A percentile compares a stretch with the other conserved stretches of the same genome.
Evolutionary conservation across 805 yeast genomes (phyloP).

Genomic region (Metschnikowia orientalis): DNA sequence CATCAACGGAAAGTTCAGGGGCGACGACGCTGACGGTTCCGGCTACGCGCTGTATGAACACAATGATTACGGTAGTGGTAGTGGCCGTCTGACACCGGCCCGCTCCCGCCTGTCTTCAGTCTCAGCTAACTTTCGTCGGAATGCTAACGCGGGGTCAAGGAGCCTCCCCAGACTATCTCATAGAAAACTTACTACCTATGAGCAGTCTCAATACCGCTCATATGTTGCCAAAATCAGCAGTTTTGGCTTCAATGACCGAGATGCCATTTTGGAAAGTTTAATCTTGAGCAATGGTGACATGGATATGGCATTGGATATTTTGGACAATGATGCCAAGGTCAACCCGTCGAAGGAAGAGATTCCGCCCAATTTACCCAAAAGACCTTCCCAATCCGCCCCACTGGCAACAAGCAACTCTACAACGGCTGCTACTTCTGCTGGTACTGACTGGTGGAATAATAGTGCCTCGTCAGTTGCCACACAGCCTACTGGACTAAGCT

Average conservation of each 20-base stretch:
- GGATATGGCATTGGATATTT: constrained; percentile 53
- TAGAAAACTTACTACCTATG: constrained; percentile 51
- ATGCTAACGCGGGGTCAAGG: constrained; percentile 10
- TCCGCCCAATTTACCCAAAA: constrained; percentile 47
- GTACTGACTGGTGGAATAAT: constrained; percentile 35
- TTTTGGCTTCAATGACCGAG: constrained; percentile 56
- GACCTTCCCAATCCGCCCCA: constrained; percentile 23
- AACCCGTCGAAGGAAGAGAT: constrained; percentile 36
- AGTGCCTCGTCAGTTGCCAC: no score
- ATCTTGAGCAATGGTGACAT: constrained; percentile 55
- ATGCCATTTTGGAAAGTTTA: constrained; percentile 61
- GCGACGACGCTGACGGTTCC: constrained; percentile 29
- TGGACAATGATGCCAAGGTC: constrained; percentile 37
- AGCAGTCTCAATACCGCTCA: constrained; percentile 46
- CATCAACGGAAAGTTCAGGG: constrained; percentile 54
- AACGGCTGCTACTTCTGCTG: constrained; percentile 20
- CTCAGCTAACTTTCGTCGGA: neutral
- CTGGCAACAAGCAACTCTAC: constrained; percentile 10
- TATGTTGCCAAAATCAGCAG: constrained; percentile 41
- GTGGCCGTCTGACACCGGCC: constrained; percentile 12
- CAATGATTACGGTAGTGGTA: constrained; percentile 8
- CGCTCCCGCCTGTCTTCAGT: constrained; percentile 17
- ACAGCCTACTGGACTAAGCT: no score
- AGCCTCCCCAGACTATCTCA: constrained; percentile 42
- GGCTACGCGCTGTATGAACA: constrained; percentile 31